Conservation (phyloP, 75 land plant species). For the Pseudotsuga menziesii region DNA sequence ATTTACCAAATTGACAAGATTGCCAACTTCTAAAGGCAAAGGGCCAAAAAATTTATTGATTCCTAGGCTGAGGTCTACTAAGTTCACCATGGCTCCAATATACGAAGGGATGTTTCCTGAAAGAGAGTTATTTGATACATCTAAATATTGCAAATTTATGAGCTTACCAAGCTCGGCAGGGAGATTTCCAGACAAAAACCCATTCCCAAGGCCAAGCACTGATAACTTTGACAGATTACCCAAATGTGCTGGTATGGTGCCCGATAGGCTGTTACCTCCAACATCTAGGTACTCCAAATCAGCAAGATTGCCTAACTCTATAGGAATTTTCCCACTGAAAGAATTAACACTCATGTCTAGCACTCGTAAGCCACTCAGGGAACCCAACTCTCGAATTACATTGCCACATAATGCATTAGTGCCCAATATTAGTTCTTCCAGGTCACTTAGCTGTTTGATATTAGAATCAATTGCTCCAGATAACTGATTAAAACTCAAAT, state of each 20-base stretch:
- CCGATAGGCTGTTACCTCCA: conserved; percentile 32
- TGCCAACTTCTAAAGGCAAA: conserved; percentile 18
- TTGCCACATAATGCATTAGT: background rate
- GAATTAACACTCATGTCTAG: conserved; percentile 17
- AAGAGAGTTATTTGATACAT: conserved; percentile 19
- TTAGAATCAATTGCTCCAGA: conserved; percentile 19
- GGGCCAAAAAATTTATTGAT: conserved; percentile 22
- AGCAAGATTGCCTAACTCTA: conserved; percentile 31
- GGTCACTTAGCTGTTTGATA: background rate
- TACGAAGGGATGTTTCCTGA: conserved; percentile 24
- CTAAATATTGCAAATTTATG: conserved; percentile 17
- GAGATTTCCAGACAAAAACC: conserved; percentile 12
- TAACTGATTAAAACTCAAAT: conserved; percentile 21
- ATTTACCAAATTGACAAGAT: conserved; percentile 10
- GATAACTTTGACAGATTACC: conserved; percentile 25
- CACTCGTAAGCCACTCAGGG: conserved; percentile 10
- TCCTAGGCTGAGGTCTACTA: conserved; percentile 11
- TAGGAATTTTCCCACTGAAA: conserved; percentile 41
- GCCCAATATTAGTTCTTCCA: background rate
- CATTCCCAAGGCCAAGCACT: conserved; percentile 12
- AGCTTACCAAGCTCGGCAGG: conserved; percentile 11
- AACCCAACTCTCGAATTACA: conserved; percentile 23
- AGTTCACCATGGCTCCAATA: conserved; percentile 11
- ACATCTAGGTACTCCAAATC: conserved; percentile 35
- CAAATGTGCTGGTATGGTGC: conserved; percentile 33